Evolutionary conservation across 2,329 filamentous ascomycete genomes (phyloP), one percentile per base, ranked within the genome.

Genomic region (Corynespora cassiicola): DNA sequence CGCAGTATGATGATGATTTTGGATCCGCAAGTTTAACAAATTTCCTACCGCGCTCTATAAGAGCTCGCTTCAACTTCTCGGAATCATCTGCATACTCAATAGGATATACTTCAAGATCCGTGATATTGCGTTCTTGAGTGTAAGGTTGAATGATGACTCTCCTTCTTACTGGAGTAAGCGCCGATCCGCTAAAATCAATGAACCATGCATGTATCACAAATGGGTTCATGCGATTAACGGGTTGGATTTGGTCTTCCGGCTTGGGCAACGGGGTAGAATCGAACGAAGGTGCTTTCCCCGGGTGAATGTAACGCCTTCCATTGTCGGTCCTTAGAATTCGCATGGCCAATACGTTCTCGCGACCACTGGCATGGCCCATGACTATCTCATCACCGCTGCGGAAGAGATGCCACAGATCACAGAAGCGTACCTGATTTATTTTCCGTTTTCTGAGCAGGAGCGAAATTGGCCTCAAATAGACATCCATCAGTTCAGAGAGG

Each of bases 81-180:
- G 9, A 5, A n/a, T 24, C 14, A 6, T 10, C 8, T 7, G 30
- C 20, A 21, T 26, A 71, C 2, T 61, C 48, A 2, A 75, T 42
- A 2, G 74, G 74, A 29, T 58, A 71, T 1, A 59, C 60, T 1
- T 57, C 36, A 7, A 77, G 56, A 0, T 56, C 53, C 3, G 51
- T 56, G 38, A 74, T 73, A 2, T 57, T 45, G 4, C 42, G 39
- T 3, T 71, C 75, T 5, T 74, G 72, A 16, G 53, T 17, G 26
- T 49, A 61, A 6, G 20, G 26, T 41, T 44, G 15, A 19, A 51
- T 45, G 4, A 33, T 22, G 21, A 42, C 16, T 16, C 32, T 16
- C 18, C 24, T n/a, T 7, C 26, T 17, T 5, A 31, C 28, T 7
- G 27, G 27, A 7, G 30, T 29, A 9, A 36, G n/a, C 16, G 18